These are phyloP conservation scores for Pythium phragmiticola DNA, from an alignment of 352 stramenopile genomes.

Conservation along the genomic window DNA sequence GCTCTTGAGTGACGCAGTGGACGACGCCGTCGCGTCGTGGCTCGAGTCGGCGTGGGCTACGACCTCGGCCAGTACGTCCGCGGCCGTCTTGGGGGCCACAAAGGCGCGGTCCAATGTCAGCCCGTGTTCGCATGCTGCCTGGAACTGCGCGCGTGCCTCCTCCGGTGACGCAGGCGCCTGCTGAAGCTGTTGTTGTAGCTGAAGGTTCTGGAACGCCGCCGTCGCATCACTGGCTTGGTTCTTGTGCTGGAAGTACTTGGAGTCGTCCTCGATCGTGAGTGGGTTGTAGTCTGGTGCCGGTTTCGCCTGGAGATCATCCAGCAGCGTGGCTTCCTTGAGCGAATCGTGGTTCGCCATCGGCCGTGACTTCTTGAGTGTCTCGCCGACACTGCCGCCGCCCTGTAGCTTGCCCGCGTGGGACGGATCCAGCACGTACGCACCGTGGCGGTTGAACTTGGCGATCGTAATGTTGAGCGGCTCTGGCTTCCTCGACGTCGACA, in stretches of 20 bases:
- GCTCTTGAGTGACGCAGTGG: slow-evolving; percentile 44
- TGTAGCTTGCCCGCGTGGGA: slow-evolving; percentile 60
- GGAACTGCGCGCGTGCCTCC: slow-evolving; percentile 48
- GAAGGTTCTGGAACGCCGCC: slow-evolving; percentile 11
- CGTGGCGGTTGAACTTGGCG: slow-evolving; percentile 86
- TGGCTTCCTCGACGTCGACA: slow-evolving; percentile 30
- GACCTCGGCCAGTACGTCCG: slow-evolving; percentile 63
- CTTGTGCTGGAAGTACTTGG: slow-evolving; percentile 76
- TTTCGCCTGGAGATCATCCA: slow-evolving; percentile 70
- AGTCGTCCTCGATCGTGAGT: slow-evolving; percentile 79
- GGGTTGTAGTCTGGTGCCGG: slow-evolving; percentile 61
- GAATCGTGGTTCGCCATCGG: slow-evolving; percentile 43
- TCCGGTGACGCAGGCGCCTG: slow-evolving; percentile 11
- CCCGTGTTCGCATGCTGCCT: slow-evolving; percentile 34
- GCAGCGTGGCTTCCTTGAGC: slow-evolving; percentile 55
- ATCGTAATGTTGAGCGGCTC: slow-evolving; percentile 69
- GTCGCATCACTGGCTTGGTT: slow-evolving; percentile 25
- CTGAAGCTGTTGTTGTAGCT: slow-evolving; percentile 10
- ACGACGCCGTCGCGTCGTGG: slow-evolving; percentile 52
- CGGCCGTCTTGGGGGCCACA: slow-evolving; percentile 43
- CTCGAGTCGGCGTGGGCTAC: slow-evolving; percentile 61
- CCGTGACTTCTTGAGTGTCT: slow-evolving; percentile 37
- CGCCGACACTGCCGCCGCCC: neutral
- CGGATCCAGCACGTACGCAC: slow-evolving; percentile 79
- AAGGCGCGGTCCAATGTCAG: slow-evolving; percentile 63